A percentile compares a stretch with the other conserved stretches of the same genome.
Evolutionary conservation across 2,329 filamentous ascomycete species (phyloP).

Genomic region (Fusarium sp.): DNA sequence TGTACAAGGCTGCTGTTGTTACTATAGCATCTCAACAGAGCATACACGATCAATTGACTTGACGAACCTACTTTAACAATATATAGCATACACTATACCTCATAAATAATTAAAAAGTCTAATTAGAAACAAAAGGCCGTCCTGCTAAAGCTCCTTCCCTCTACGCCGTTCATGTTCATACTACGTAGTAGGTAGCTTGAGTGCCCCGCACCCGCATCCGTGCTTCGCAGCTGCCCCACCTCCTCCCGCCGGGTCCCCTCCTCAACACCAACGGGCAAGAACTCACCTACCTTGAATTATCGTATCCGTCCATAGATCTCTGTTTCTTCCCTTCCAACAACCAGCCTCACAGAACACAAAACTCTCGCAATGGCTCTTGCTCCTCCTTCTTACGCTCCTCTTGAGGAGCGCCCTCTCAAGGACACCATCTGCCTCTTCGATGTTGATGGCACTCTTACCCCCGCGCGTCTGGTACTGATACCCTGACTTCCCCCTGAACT

Average conservation of each 20-base stretch:
- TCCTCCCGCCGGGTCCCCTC: constrained; percentile 29
- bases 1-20: background rate
- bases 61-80: background rate
- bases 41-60: background rate
- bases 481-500: constrained; percentile 4
- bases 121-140: too few relatives aligned
- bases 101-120: background rate
- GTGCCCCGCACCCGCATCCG: constrained; percentile 33
- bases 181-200: background rate
- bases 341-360: background rate
- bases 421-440: constrained; percentile 97
- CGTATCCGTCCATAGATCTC: constrained; percentile 13
- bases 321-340: constrained; percentile 16
- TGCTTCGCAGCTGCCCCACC: constrained; percentile 33
- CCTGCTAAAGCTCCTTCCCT: background rate
- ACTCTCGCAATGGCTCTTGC: constrained; percentile 58
- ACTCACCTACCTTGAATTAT: constrained; percentile 28
- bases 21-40: background rate
- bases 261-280: constrained; percentile 40
- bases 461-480: constrained; percentile 77
- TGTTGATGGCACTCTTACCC: constrained; percentile 93
- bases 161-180: background rate
- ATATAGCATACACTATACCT: background rate
- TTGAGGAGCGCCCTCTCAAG: constrained; percentile 87
- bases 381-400: constrained; percentile 73